phyloP scores from a whole-genome alignment of 1,284 basidiomycete genomes.

The Pseudozyma hubeiensis region DNA sequence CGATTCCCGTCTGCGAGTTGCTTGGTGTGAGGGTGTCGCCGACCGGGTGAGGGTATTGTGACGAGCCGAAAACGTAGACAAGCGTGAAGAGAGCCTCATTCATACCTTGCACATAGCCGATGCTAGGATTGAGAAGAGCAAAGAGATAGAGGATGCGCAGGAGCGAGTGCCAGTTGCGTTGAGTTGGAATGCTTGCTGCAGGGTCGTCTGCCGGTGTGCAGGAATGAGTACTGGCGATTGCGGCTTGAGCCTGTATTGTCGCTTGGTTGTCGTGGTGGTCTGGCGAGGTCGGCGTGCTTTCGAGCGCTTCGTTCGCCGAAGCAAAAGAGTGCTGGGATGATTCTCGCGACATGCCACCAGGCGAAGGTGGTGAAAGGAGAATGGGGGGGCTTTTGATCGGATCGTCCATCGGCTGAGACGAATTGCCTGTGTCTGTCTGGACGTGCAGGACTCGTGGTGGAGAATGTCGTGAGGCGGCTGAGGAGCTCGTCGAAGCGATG shows the following conservation, averaged over 20 bases:
- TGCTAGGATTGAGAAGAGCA: slow-evolving; percentile 64
- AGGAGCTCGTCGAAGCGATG: slow-evolving; percentile 12
- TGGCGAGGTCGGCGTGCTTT: background rate
- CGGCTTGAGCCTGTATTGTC: background rate
- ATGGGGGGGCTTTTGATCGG: slow-evolving; percentile 50
- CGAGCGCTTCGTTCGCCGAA: slow-evolving; percentile 27
- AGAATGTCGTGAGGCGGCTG: slow-evolving; percentile 4
- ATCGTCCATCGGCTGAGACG: slow-evolving; percentile 1
- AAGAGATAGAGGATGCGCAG: slow-evolving; percentile 65
- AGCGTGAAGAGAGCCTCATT: slow-evolving; percentile 64
- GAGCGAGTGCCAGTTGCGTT: slow-evolving; percentile 63
- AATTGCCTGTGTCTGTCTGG: slow-evolving; percentile 6
- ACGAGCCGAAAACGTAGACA: slow-evolving; percentile 54
- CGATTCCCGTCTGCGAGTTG: slow-evolving; percentile 20
- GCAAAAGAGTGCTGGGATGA: slow-evolving; percentile 44
- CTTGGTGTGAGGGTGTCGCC: slow-evolving; percentile 14
- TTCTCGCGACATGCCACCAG: slow-evolving; percentile 31
- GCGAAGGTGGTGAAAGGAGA: slow-evolving; percentile 46
- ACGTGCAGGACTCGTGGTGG: slow-evolving; percentile 32
- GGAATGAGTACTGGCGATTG: background rate
- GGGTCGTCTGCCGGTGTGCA: background rate
- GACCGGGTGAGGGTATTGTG: slow-evolving; percentile 15
- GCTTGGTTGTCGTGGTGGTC: slow-evolving; percentile 1
- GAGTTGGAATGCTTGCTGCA: slow-evolving; percentile 6
- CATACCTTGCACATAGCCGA: slow-evolving; percentile 67